Evolutionary conservation across 2,329 filamentous ascomycete species (phyloP), one percentile per base, ranked within the genome.

Genomic region (Penicillium sp.): DNA sequence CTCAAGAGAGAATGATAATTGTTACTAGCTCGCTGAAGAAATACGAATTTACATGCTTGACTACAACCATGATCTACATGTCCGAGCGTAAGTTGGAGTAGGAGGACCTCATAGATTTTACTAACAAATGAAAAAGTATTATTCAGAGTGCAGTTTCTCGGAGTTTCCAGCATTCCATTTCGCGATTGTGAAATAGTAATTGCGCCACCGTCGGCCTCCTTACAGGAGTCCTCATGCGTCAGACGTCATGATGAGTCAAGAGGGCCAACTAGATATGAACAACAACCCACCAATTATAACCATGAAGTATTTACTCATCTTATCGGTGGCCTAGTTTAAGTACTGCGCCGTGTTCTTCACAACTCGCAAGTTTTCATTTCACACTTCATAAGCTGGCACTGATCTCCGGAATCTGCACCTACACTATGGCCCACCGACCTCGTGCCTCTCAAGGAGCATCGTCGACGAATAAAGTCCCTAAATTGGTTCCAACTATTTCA

Each of bases 391-490:
- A 37, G 6, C 35, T 37, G 7, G 35, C 35, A 37, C 35, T 37
- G 14, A 37, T 37, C 16, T 19, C 7, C 2, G 9, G 16, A 37
- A n/a, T n/a, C 7, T 2, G 2, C 3, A 10, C 14, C 14, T 37
- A 37, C 35, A 37, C 16, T 8, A 37, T 37, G 35, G 16, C 35
- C 35, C 7, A 37, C 35, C 35, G 13, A 37, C 35, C 35, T 10
- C 65, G 21, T 70, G 16, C n/a, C 33, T 35, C 33, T 37, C 35
- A 37, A 37, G 13, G 35, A 37, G 35, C 35, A n/a, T 37, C 35
- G 3, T 37, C 35, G 16, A 37, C 35, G 16, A 37, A 37, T 10
- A 37, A 37, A 37, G 35, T 37, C 16, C 35, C 35, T 2, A 37
- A 37, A 37, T n/a, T 37, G 14, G 35, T n/a, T n/a, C 16, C 35